phyloP scores from a whole-genome alignment of 1,284 basidiomycete genomes.

The Malassezia furfur region DNA sequence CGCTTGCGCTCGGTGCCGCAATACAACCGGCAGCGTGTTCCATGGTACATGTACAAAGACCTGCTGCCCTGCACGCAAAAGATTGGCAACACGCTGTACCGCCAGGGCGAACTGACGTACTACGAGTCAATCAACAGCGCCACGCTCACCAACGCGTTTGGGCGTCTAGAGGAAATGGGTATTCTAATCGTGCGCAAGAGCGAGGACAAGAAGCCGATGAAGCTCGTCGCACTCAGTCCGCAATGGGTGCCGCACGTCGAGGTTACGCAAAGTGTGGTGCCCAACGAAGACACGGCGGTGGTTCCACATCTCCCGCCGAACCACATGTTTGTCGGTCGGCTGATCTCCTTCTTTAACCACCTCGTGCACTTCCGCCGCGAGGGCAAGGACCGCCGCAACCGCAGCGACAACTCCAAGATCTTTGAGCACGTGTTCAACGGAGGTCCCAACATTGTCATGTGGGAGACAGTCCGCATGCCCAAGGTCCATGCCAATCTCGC shows the following conservation, averaged over 20 bases:
- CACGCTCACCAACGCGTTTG: slow-evolving; percentile 34
- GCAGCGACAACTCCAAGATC: slow-evolving; percentile 17
- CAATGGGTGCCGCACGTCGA: slow-evolving; percentile 32
- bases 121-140: slow-evolving; percentile 44
- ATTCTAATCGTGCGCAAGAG: slow-evolving; percentile 32
- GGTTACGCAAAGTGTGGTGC: not conserved
- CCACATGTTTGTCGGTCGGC: slow-evolving; percentile 19
- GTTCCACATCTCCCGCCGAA: not conserved
- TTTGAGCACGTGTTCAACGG: slow-evolving; percentile 2
- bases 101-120: slow-evolving; percentile 47
- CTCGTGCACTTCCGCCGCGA: slow-evolving; percentile 46
- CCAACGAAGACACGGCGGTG: not conserved
- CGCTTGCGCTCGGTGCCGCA: not conserved
- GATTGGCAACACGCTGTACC: slow-evolving; percentile 48
- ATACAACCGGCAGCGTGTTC: slow-evolving; percentile 17
- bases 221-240: slow-evolving; percentile 46
- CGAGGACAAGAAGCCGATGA: slow-evolving; percentile 36
- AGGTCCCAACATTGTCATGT: not conserved
- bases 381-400: slow-evolving; percentile 43
- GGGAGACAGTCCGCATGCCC: not conserved
- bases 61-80: slow-evolving; percentile 47
- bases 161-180: slow-evolving; percentile 35
- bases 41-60: slow-evolving; percentile 46
- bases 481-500: not conserved
- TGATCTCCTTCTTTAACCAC: slow-evolving; percentile 42